Base-by-base conservation (phyloP, 305 asterid species). In the Solanum hybrid region DNA sequence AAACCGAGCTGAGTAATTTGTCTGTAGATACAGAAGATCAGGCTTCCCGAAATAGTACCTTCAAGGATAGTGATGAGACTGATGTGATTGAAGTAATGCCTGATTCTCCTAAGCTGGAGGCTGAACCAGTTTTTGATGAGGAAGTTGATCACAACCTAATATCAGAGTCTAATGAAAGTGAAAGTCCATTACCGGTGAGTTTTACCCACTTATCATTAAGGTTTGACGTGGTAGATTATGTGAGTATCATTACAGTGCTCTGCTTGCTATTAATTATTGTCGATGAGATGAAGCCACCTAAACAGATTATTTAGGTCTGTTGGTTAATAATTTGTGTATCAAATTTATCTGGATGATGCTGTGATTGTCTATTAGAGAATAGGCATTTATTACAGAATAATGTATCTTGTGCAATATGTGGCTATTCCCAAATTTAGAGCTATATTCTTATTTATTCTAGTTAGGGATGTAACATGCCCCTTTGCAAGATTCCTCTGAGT, bases 81-180 rank as follows among this genome's bases (percentile, higher is more conserved):
- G 31, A 61, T 88, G 78, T 42, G 46, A 73, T 11, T 91, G 86
- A 88, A 85, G 75, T 76, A 89, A 77, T 89, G 83, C 85, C 93
- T 89, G 29, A 42, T 67, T 75, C 86, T 83, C 89, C 95, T 75
- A 90, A 28, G 79, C 84, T 87, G 86, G 94, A 92, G 90, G 84
- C 91, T 78, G 91, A 91, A 88, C 89, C 92, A 87, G 57, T 87
- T 90, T 89, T 90, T 86, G 91, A 84, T 29, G 61, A 89, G 76
- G 92, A 91, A 74, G 89, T 88, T 75, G 88, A 87, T 85, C 90
- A 86, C 11, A 85, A 84, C 31, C 24, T 61, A 75, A 35, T 79
- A 36, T 89, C 89, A 31, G 94, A 89, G 71, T 80, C 86, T 29
- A 87, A 22, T 24, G 93, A 90, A 89, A 76, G 92, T 73, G 93